Evolutionary conservation across 345 rosid species (phyloP).

Genomic region (Brassica juncea): DNA sequence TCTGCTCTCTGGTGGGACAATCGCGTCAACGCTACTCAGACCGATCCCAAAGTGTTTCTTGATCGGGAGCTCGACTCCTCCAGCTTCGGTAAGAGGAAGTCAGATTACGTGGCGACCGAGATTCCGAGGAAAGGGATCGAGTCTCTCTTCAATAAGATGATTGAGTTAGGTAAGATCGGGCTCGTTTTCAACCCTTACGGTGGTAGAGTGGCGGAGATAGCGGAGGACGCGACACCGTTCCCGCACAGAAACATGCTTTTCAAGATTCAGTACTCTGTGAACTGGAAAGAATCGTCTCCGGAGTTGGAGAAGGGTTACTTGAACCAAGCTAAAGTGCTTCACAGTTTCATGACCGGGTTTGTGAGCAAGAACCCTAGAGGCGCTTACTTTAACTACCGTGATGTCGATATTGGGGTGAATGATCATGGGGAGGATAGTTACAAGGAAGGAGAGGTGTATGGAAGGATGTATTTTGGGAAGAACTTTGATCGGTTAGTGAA

Average conservation of each 20-base stretch:
- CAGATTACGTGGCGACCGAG: conserved; percentile 57
- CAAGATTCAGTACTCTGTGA: conserved; percentile 51
- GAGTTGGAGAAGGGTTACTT: conserved; percentile 37
- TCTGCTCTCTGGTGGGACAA: conserved; percentile 59
- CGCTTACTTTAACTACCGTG: conserved; percentile 58
- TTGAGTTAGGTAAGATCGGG: conserved; percentile 49
- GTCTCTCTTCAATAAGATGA: conserved; percentile 55
- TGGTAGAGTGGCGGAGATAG: conserved; percentile 54
- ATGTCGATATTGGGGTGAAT: conserved; percentile 56
- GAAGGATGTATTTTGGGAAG: conserved; percentile 52
- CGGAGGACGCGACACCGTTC: conserved; percentile 46
- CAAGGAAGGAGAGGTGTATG: conserved; percentile 53
- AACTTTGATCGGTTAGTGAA: conserved; percentile 59
- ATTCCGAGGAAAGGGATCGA: conserved; percentile 41
- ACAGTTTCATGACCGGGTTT: conserved; percentile 56
- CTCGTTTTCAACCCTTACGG: conserved; percentile 66
- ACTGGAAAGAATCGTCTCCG: conserved; percentile 46
- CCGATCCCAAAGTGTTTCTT: conserved; percentile 45
- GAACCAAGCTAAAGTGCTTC: conserved; percentile 38
- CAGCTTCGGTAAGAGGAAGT: conserved; percentile 55
- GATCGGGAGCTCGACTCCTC: conserved; percentile 41
- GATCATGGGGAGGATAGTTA: conserved; percentile 37
- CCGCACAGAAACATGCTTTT: conserved; percentile 65
- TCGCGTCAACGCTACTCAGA: conserved; percentile 31
- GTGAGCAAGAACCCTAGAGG: conserved; percentile 71